These are phyloP conservation scores for Tolypocladium tropicale DNA, from an alignment of 2,329 filamentous ascomycete genomes.

Conservation along the genomic window DNA sequence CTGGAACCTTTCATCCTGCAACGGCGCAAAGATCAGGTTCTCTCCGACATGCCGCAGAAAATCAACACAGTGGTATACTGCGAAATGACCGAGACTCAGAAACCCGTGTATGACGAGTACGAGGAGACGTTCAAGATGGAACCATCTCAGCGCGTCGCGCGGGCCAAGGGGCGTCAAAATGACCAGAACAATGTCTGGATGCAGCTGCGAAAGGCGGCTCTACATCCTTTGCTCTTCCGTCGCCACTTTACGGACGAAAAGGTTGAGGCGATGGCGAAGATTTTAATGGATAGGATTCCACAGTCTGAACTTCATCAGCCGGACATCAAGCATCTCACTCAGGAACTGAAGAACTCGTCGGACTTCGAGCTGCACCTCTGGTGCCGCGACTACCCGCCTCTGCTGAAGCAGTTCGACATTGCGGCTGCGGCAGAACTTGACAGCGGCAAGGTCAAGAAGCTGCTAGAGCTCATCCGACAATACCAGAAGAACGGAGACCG, in stretches of 20 bases:
- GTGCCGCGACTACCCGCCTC: conserved; percentile 47
- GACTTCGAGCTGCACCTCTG: conserved; percentile 58
- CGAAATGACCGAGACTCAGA: conserved; percentile 64
- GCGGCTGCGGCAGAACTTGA: conserved; percentile 43
- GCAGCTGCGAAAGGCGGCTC: conserved; percentile 82
- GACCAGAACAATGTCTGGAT: conserved; percentile 69
- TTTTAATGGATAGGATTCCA: conserved; percentile 60
- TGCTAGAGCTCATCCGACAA: conserved; percentile 61
- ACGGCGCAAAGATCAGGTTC: conserved; percentile 84
- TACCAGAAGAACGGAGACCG: conserved; percentile 78
- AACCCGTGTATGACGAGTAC: conserved; percentile 58
- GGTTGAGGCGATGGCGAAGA: conserved; percentile 66
- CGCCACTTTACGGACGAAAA: conserved; percentile 66
- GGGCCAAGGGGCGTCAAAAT: conserved; percentile 35
- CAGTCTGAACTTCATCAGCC: conserved; percentile 43
- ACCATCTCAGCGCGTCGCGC: conserved; percentile 41
- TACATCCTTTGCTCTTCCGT: conserved; percentile 83
- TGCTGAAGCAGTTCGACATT: conserved; percentile 44
- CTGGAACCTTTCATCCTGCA: conserved; percentile 92
- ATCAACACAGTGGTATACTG: conserved; percentile 70
- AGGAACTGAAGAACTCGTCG: conserved; percentile 47
- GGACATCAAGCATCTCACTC: conserved; percentile 40
- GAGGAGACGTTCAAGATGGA: conserved; percentile 55
- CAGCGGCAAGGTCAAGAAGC: conserved; percentile 75
- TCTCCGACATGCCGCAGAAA: conserved; percentile 76